Evolutionary conservation across 2,329 filamentous ascomycete genomes (phyloP).

Genomic region (Epichloe uncinata): DNA sequence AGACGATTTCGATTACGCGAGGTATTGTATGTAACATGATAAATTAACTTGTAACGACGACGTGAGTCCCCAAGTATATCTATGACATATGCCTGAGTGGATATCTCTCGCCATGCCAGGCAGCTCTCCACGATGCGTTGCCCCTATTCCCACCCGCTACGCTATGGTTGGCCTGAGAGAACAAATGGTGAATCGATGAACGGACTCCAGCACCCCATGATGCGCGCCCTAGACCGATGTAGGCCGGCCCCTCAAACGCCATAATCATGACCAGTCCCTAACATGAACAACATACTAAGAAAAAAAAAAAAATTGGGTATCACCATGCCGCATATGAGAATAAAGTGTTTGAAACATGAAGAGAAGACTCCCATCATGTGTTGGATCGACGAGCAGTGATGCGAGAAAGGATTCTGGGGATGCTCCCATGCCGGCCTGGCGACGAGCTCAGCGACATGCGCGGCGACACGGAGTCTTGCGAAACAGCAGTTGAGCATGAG

Average conservation of each 20-base stretch:
- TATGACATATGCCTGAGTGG: background rate
- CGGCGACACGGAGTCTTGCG: slow-evolving; percentile 3
- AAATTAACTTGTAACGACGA: background rate
- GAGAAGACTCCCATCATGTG: background rate
- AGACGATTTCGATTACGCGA: too few relatives aligned
- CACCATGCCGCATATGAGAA: background rate
- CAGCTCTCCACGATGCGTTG: background rate
- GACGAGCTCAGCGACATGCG: slow-evolving; percentile 7
- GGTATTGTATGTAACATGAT: background rate
- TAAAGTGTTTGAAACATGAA: background rate
- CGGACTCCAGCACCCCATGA: too few relatives aligned
- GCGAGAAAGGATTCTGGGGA: slow-evolving; percentile 6
- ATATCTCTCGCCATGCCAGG: background rate
- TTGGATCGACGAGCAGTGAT: slow-evolving; percentile 5
- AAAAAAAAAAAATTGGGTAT: background rate
- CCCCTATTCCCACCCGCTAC: background rate
- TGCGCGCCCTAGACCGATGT: background rate
- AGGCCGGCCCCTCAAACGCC: too few relatives aligned
- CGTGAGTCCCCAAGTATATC: background rate
- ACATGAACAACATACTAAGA: background rate
- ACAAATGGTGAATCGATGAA: background rate
- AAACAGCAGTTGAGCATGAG: slow-evolving; percentile 1
- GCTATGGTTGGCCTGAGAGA: background rate
- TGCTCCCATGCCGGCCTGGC: slow-evolving; percentile 4
- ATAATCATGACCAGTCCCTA: background rate